phyloP scores from a whole-genome alignment of 2,329 filamentous ascomycete species.

The Byssoonygena ceratinophila region DNA sequence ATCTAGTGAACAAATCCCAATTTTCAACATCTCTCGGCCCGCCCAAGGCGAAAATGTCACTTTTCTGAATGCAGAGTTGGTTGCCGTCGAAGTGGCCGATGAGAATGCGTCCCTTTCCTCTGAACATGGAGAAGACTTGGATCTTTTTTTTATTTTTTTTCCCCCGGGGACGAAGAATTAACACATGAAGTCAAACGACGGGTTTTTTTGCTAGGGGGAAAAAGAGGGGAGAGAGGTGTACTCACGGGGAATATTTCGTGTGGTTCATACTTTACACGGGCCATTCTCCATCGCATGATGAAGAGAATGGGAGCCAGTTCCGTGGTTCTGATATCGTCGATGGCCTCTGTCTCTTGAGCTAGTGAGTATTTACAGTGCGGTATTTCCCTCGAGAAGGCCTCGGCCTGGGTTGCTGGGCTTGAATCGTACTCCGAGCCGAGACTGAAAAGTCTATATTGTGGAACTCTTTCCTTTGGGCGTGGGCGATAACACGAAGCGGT shows the following conservation, averaged over 20 bases:
- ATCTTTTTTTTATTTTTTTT: no score
- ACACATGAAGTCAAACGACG: no score
- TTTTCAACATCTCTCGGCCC: neutral
- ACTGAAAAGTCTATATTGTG: neutral
- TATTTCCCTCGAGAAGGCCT: neutral
- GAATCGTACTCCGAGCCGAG: neutral
- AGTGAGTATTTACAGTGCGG: neutral
- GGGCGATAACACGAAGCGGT: neutral
- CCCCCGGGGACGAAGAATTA: no score
- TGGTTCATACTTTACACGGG: neutral
- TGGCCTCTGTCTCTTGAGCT: neutral
- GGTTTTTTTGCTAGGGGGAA: no score
- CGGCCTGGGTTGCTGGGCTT: neutral
- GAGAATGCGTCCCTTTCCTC: neutral
- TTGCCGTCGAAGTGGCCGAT: neutral
- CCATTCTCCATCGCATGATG: constrained; percentile 4
- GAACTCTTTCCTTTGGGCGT: neutral
- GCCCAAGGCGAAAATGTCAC: neutral
- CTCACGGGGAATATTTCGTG: constrained; percentile 1
- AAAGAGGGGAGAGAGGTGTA: neutral
- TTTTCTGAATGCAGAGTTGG: neutral
- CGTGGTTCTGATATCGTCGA: neutral
- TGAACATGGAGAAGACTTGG: neutral
- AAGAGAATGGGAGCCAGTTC: neutral
- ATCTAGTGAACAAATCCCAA: neutral